Percentiles rank a stretch among this genome's conserved stretches.
These are phyloP conservation scores for Cardiospermum halicacabum DNA, from an alignment of 345 rosid genomes.

Conservation along the genomic window DNA sequence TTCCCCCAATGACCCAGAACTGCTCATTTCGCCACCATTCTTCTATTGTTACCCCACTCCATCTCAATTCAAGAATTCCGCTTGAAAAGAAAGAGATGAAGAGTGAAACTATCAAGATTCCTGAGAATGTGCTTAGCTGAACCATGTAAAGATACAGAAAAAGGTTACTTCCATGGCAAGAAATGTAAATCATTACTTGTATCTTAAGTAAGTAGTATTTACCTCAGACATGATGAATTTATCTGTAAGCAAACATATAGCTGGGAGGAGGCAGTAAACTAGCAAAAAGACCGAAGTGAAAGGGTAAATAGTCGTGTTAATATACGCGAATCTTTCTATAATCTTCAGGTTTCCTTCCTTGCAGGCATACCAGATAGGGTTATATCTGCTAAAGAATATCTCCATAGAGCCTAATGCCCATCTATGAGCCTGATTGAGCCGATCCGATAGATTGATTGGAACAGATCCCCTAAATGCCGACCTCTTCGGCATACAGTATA, in stretches of 20 bases:
- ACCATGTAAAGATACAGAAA: constrained; percentile 3
- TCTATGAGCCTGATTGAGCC: constrained; percentile 90
- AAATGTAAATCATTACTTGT: too few species aligned
- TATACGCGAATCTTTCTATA: constrained; percentile 86
- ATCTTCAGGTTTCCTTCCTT: constrained; percentile 87
- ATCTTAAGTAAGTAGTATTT: too few species aligned
- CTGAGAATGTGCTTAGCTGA: constrained; percentile 89
- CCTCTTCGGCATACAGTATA: constrained; percentile 87
- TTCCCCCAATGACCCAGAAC: constrained; percentile 95
- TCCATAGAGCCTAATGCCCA: constrained; percentile 99
- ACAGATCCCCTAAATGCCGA: constrained; percentile 97
- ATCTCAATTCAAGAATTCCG: constrained; percentile 82
- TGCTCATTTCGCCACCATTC: constrained; percentile 99
- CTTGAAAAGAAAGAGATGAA: constrained; percentile 79
- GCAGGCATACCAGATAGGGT: constrained; percentile 83
- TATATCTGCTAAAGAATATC: constrained; percentile 89
- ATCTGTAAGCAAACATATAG: constrained; percentile 93
- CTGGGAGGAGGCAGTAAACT: constrained; percentile 89
- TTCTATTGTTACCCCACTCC: constrained; percentile 98
- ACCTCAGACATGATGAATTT: constrained; percentile 98
- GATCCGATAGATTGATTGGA: constrained; percentile 89
- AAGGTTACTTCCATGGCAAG: neutral
- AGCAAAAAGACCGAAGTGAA: constrained; percentile 90
- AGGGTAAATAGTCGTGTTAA: constrained; percentile 91
- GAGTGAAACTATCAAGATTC: constrained; percentile 81